Evolutionary conservation across 345 rosid genomes (phyloP).

Genomic region (Hibiscus trionum): DNA sequence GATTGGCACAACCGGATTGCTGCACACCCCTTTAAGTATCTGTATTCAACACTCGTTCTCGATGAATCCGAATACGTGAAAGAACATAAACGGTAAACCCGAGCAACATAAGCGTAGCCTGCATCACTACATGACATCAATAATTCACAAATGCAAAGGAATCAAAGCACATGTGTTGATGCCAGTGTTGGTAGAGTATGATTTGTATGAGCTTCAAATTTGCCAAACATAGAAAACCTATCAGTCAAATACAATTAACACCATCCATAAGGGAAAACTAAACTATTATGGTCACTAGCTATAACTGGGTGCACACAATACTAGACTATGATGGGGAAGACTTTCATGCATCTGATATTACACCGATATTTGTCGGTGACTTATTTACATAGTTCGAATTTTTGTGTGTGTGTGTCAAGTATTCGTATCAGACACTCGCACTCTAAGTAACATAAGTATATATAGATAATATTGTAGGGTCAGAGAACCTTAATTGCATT

Average conservation of each 20-base stretch:
- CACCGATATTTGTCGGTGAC: not conserved
- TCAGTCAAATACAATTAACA: not conserved
- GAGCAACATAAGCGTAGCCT: not conserved
- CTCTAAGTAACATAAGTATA: not conserved
- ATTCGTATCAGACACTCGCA: no score
- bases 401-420: no score
- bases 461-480: not conserved
- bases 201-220: not conserved
- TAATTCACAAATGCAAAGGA: not conserved
- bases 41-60: no score
- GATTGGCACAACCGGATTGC: not conserved
- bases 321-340: not conserved
- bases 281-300: not conserved
- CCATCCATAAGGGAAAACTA: not conserved
- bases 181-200: not conserved
- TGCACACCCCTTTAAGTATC: not conserved
- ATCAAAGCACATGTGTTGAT: not conserved
- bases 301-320: not conserved
- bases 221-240: not conserved
- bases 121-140: not conserved
- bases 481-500: not conserved
- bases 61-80: no score
- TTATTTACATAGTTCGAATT: no score
- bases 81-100: not conserved
- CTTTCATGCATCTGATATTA: not conserved